A percentile compares a stretch with the other conserved stretches of the same genome.
phyloP scores from a whole-genome alignment of 179 eudicot species.

The Drosera spatulata region DNA sequence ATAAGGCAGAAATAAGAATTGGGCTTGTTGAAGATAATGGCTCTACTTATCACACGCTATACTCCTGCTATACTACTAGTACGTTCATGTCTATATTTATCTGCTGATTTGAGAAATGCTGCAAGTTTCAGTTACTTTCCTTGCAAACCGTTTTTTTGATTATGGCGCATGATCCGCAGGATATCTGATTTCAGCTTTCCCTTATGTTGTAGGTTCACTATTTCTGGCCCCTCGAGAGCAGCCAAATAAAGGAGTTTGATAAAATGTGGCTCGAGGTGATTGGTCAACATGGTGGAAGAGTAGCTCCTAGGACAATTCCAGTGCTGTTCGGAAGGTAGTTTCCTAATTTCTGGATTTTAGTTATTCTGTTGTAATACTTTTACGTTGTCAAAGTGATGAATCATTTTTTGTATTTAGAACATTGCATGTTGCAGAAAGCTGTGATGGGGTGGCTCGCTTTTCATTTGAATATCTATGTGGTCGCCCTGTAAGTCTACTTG shows the following conservation, averaged over 20 bases:
- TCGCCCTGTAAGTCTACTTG: slow-evolving; percentile 49
- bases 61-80: too few relatives aligned
- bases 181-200: too few relatives aligned
- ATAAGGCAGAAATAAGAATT: too few relatives aligned
- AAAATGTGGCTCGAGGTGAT: slow-evolving; percentile 47
- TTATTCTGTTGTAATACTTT: background rate
- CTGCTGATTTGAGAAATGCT: too few relatives aligned
- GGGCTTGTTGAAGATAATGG: too few relatives aligned
- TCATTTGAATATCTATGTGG: slow-evolving; percentile 83
- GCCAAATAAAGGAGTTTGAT: slow-evolving; percentile 39
- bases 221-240: slow-evolving; percentile 62
- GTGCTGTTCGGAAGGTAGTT: slow-evolving; percentile 96
- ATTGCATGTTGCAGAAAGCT: slow-evolving; percentile 71
- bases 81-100: too few relatives aligned
- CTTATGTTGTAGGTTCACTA: slow-evolving; percentile 46
- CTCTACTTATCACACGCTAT: too few relatives aligned
- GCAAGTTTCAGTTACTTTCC: too few relatives aligned
- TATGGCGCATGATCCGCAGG: too few relatives aligned
- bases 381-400: background rate
- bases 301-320: slow-evolving; percentile 45
- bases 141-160: too few relatives aligned
- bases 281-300: slow-evolving; percentile 35
- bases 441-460: slow-evolving; percentile 84
- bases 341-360: background rate
- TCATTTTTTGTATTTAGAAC: slow-evolving; percentile 26